Evolutionary conservation across 495 filamentous ascomycete species (phyloP).

Genomic region (Elasticomyces elasticus): DNA sequence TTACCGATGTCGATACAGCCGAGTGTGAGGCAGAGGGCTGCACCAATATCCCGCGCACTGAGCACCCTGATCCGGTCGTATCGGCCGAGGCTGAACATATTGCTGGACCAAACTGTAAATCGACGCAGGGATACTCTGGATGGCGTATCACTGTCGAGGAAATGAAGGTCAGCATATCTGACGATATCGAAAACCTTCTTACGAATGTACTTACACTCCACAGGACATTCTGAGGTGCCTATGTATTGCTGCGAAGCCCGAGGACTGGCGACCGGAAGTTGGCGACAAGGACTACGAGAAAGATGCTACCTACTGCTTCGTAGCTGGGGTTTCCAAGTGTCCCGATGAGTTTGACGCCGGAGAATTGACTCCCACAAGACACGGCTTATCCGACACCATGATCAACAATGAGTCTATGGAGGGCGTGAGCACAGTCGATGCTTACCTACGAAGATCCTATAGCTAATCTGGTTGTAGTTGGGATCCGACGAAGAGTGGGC

Average conservation of each 20-base stretch:
- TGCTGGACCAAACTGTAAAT: constrained; percentile 2
- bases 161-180: neutral
- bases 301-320: neutral
- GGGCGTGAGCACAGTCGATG: neutral
- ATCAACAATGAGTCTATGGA: neutral
- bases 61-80: neutral
- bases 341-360: neutral
- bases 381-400: neutral
- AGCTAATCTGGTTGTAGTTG: neutral
- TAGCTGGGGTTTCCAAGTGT: neutral
- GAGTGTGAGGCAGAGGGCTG: neutral
- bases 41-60: neutral
- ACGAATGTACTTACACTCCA: neutral
- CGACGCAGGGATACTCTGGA: constrained; percentile 1
- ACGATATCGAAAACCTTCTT: neutral
- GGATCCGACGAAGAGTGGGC: neutral
- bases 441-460: neutral
- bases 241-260: neutral
- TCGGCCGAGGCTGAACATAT: neutral
- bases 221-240: neutral
- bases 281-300: neutral
- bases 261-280: neutral
- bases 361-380: neutral
- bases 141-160: neutral
- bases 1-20: neutral